Conservation (phyloP, 805 yeast genomes). For the Tetrapisispora taiwanensis region DNA sequence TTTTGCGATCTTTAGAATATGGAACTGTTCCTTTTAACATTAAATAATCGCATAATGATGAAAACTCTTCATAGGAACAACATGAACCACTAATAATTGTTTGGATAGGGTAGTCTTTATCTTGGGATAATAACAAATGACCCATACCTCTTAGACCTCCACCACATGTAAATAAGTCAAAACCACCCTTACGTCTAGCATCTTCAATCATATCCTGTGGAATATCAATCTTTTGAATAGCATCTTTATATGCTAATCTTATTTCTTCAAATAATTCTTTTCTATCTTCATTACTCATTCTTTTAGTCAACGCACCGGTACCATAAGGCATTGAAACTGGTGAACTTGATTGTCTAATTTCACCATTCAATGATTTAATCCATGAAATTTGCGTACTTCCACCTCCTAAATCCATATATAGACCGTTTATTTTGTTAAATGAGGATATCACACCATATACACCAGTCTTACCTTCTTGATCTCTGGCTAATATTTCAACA, state of each 20-base stretch:
- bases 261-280: constrained; percentile 45
- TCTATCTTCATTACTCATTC: constrained; percentile 42
- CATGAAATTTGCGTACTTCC: constrained; percentile 62
- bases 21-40: constrained; percentile 42
- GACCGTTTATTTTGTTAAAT: constrained; percentile 53
- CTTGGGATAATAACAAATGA: constrained; percentile 42
- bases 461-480: constrained; percentile 58
- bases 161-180: constrained; percentile 57
- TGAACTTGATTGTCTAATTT: constrained; percentile 40
- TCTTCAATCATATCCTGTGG: constrained; percentile 42
- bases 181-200: constrained; percentile 49
- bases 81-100: constrained; percentile 63
- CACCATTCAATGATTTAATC: constrained; percentile 50
- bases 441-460: constrained; percentile 70
- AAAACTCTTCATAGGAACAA: constrained; percentile 43
- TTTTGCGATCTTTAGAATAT: constrained; percentile 31
- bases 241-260: constrained; percentile 39
- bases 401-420: constrained; percentile 67
- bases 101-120: constrained; percentile 54
- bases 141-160: constrained; percentile 70
- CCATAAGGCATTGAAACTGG: constrained; percentile 67
- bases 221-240: constrained; percentile 40
- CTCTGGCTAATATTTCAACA: constrained; percentile 48
- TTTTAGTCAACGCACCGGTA: constrained; percentile 53
- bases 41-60: constrained; percentile 41